phyloP scores from a whole-genome alignment of 495 filamentous ascomycete species.

The Aspergillus affinis region DNA sequence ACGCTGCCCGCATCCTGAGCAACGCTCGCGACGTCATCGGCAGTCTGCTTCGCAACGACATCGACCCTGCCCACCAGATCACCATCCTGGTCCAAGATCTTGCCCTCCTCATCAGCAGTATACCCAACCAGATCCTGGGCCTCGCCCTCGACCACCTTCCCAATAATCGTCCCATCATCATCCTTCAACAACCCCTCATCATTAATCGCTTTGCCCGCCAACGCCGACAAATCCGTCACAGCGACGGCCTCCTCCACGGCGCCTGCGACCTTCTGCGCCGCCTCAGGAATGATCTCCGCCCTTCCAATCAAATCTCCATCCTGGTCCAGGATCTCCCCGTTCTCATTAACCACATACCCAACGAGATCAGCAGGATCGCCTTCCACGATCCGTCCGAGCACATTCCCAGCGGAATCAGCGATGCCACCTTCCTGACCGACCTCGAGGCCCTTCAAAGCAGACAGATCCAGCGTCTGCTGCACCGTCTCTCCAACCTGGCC shows the following conservation, averaged over 20 bases:
- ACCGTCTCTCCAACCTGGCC: neutral
- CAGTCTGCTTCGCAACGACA: constrained; percentile 39
- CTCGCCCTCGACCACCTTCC: constrained; percentile 59
- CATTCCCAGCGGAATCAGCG: constrained; percentile 39
- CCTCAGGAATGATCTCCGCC: constrained; percentile 40
- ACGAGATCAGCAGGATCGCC: constrained; percentile 43
- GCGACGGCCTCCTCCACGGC: constrained; percentile 22
- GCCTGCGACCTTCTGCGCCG: constrained; percentile 25
- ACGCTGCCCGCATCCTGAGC: constrained; percentile 14
- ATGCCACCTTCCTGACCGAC: constrained; percentile 51
- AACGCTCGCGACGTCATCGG: neutral
- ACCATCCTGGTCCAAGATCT: constrained; percentile 65
- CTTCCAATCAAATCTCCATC: constrained; percentile 50
- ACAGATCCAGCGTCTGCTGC: constrained; percentile 50
- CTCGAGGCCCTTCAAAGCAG: constrained; percentile 64
- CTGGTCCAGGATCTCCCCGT: constrained; percentile 53
- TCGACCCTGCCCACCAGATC: constrained; percentile 60
- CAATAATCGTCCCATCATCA: constrained; percentile 54
- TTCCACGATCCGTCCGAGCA: constrained; percentile 41
- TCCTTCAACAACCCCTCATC: constrained; percentile 58
- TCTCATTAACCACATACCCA: constrained; percentile 52
- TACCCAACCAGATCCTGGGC: constrained; percentile 61
- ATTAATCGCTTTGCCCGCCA: constrained; percentile 57
- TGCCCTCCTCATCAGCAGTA: constrained; percentile 58
- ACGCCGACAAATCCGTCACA: constrained; percentile 41